Conservation (phyloP, 495 filamentous ascomycete species). For the Beverwykella pulmonaria region DNA sequence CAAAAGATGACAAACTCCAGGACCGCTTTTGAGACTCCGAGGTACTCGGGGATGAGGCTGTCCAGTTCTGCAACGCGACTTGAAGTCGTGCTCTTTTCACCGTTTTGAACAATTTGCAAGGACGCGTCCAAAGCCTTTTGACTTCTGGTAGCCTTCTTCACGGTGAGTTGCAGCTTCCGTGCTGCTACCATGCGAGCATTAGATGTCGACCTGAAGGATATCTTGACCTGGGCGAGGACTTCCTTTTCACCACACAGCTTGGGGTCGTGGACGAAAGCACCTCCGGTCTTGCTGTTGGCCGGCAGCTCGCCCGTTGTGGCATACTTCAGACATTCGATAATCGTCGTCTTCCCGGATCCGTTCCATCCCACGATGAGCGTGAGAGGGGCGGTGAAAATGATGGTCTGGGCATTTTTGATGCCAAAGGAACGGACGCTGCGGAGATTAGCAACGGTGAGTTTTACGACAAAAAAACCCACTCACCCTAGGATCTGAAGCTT, state of each 20-base stretch:
- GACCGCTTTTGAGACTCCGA: conserved; percentile 88
- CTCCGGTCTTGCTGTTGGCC: conserved; percentile 83
- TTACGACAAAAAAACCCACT: conserved; percentile 16
- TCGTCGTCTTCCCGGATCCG: conserved; percentile 97
- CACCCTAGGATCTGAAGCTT: conserved; percentile 83
- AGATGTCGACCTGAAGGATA: conserved; percentile 76
- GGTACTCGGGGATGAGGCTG: conserved; percentile 77
- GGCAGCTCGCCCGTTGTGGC: conserved; percentile 92
- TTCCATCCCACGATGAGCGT: conserved; percentile 97
- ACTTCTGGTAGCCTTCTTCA: conserved; percentile 73
- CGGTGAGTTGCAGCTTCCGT: conserved; percentile 78
- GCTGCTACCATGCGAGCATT: conserved; percentile 78
- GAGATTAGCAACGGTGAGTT: conserved; percentile 5
- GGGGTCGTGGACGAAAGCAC: conserved; percentile 96
- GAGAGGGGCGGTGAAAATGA: conserved; percentile 84
- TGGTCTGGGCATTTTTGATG: conserved; percentile 72
- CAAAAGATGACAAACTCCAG: conserved; percentile 96
- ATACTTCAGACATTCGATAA: conserved; percentile 99
- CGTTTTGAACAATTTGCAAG: conserved; percentile 72
- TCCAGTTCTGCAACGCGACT: conserved; percentile 78
- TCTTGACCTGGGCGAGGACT: conserved; percentile 86
- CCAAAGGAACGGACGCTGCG: conserved; percentile 87
- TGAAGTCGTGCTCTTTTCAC: conserved; percentile 77
- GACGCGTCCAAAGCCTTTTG: conserved; percentile 82
- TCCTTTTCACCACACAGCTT: conserved; percentile 84